Evolutionary conservation across 768 basidiomycete genomes (phyloP).

Genomic region (Pleurotus cornucopiae): DNA sequence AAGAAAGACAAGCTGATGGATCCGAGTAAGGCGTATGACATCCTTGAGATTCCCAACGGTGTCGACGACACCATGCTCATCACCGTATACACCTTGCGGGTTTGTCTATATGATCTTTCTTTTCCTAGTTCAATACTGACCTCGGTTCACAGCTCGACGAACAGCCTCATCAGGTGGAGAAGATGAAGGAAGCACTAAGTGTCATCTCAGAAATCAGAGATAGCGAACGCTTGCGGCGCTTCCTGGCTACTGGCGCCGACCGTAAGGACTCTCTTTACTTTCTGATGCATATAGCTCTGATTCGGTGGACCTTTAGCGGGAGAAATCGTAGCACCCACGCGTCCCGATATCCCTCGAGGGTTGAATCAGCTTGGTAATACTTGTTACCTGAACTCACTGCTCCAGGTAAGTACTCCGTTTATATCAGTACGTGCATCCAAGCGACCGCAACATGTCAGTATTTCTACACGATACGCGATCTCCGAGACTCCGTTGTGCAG

Average conservation of each 20-base stretch:
- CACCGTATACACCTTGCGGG: conserved; percentile 68
- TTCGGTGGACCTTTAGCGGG: conserved; percentile 46
- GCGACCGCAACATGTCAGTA: conserved; percentile 47
- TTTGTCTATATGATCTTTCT: conserved; percentile 19
- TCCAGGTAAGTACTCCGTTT: conserved; percentile 44
- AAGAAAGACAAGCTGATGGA: conserved; percentile 58
- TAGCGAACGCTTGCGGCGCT: conserved; percentile 66
- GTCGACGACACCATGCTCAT: conserved; percentile 76
- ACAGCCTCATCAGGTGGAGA: conserved; percentile 59
- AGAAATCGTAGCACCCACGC: conserved; percentile 46
- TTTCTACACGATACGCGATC: conserved; percentile 92
- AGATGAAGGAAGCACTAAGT: conserved; percentile 66
- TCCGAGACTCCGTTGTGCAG: conserved; percentile 69
- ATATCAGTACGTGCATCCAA: not conserved
- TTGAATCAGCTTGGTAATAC: conserved; percentile 88
- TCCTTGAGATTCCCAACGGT: conserved; percentile 66
- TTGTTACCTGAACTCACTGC: conserved; percentile 78
- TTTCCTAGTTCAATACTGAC: not conserved
- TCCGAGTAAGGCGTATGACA: conserved; percentile 65
- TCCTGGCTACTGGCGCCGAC: conserved; percentile 63
- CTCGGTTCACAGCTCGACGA: conserved; percentile 56
- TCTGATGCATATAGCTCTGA: not conserved
- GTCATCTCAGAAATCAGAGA: conserved; percentile 74
- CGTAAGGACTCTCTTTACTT: conserved; percentile 48
- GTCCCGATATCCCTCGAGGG: conserved; percentile 75